Conservation (phyloP, 2,329 filamentous ascomycete genomes). For the Zymoseptoria passerinii region DNA sequence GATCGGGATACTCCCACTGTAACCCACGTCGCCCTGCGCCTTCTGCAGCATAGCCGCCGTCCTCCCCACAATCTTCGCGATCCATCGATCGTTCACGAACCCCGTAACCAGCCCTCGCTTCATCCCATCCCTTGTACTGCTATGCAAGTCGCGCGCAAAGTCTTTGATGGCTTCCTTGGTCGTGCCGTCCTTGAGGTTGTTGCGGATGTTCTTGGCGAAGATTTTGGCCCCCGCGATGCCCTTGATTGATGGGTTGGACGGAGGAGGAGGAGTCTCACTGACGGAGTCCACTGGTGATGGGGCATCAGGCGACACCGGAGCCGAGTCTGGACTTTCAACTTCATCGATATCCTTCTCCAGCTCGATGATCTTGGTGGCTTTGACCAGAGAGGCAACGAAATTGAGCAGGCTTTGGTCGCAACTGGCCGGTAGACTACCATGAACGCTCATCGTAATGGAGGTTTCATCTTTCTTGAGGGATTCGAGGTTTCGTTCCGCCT, state of each 20-base stretch:
- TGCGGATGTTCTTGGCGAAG: constrained; percentile 21
- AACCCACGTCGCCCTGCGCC: constrained; percentile 44
- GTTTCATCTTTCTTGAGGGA: constrained; percentile 41
- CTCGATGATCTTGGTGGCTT: constrained; percentile 50
- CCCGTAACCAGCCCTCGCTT: constrained; percentile 40
- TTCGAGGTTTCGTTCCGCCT: constrained; percentile 34
- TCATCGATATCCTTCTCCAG: constrained; percentile 37
- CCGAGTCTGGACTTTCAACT: constrained; percentile 8
- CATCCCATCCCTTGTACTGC: constrained; percentile 37
- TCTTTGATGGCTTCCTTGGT: constrained; percentile 22
- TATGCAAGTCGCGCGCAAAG: constrained; percentile 24
- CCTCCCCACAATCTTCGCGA: constrained; percentile 47
- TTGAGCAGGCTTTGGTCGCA: constrained; percentile 47
- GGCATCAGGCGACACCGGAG: background rate
- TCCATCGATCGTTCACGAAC: constrained; percentile 48
- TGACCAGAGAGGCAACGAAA: constrained; percentile 48
- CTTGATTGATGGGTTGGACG: background rate
- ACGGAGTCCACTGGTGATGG: background rate
- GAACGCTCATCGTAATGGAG: constrained; percentile 40
- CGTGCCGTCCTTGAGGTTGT: constrained; percentile 21
- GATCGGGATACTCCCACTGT: constrained; percentile 42
- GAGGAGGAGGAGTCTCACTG: background rate
- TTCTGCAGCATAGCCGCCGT: constrained; percentile 42
- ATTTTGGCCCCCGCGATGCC: constrained; percentile 20
- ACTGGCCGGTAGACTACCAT: constrained; percentile 42